Evolutionary conservation across 1,284 basidiomycete species (phyloP), one percentile per base, ranked within the genome.

Genomic region (Papiliotrema nemorosa): DNA sequence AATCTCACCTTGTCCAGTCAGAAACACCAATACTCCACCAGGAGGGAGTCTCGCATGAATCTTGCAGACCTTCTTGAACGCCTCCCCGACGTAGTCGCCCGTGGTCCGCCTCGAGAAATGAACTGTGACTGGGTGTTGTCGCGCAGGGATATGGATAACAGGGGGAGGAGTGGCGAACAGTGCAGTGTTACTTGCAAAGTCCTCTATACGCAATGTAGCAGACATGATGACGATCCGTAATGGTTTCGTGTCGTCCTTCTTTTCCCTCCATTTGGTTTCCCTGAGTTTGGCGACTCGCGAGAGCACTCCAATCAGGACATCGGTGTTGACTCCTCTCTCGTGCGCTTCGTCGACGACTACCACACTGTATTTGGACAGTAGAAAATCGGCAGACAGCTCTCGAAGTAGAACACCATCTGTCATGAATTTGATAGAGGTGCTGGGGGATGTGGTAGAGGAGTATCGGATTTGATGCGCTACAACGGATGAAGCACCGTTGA

Each of bases 391-490:
- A 0, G 90, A 86, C 21, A 98, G 79, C 73, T 99, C 96, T 51
- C 96, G 85, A 12, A 98, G 78, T 22, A 99, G 77, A 14, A 98
- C 91, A 78, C 96, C 96, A 66, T 99, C 96, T 2, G 96, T 99
- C 94, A 98, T 98, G 79, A 98, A 99, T 74, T 98, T 97, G 78
- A 98, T 91, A 6, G 84, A 84, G 0, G 96, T 99, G 22, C 84
- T 80, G 0, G 89, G 80, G 2, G 90, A 90, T 0, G 91, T 87
- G 0, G 90, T 97, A 0, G 90, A 88, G 57, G 97, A 94, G 71
- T 98, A 98, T 52, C 96, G 87, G 57, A 99, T 96, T 74, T 97
- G 93, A 73, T 98, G 91, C 0, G 94, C 93, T 2, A 98, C 89
- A 20, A 82, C 78, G 1, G 86, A 85, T 0, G 87, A 82, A 12